These are phyloP conservation scores for Mimosa pudica DNA, from an alignment of 306 rosid genomes.

Conservation along the genomic window DNA sequence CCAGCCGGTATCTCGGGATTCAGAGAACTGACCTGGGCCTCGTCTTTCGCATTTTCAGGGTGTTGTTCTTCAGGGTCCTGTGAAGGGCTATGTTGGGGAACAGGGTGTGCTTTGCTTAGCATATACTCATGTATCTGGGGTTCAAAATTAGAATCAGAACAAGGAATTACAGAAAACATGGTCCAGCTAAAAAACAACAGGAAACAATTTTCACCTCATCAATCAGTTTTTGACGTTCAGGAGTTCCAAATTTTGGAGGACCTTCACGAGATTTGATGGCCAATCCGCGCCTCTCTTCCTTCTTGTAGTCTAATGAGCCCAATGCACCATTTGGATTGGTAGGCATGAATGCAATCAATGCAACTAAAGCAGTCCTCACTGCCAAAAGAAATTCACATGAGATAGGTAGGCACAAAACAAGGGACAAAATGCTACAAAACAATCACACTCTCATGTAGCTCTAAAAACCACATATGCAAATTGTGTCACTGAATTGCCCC, in stretches of 20 bases:
- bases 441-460: neutral
- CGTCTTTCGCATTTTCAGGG: conserved; percentile 41
- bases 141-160: conserved; percentile 6
- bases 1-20: conserved; percentile 42
- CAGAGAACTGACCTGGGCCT: conserved; percentile 39
- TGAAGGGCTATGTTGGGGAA: conserved; percentile 59
- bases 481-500: neutral
- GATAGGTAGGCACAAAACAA: conserved; percentile 16
- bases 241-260: conserved; percentile 74
- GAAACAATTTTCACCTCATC: conserved; percentile 49
- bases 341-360: conserved; percentile 97
- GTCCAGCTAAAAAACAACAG: neutral
- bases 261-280: conserved; percentile 89
- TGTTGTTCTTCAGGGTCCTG: conserved; percentile 52
- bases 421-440: neutral
- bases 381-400: conserved; percentile 42
- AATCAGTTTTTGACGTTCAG: conserved; percentile 86
- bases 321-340: conserved; percentile 91
- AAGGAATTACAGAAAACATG: neutral
- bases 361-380: conserved; percentile 98
- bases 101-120: conserved; percentile 76
- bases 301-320: conserved; percentile 91
- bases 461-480: conserved; percentile 10
- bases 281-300: conserved; percentile 80
- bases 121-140: conserved; percentile 81